Conservation (phyloP, 2,329 filamentous ascomycete species). For the Lachnellula hyalina region DNA sequence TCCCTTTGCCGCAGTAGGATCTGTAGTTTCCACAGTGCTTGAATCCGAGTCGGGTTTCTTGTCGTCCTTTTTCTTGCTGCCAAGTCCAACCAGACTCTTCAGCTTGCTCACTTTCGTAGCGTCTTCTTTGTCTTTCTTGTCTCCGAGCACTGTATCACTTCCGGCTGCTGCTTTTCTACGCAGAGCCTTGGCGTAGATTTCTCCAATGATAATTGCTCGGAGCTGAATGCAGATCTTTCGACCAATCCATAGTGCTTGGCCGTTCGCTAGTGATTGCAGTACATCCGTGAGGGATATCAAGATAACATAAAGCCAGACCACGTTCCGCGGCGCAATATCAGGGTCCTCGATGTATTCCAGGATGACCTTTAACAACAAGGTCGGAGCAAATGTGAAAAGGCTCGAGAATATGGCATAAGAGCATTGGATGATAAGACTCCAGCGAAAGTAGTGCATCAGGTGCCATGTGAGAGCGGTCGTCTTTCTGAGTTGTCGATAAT, state of each 20-base stretch:
- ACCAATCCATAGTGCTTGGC: constrained; percentile 86
- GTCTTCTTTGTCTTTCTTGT: constrained; percentile 39
- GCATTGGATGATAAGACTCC: constrained; percentile 69
- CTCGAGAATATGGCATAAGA: constrained; percentile 74
- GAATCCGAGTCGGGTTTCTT: constrained; percentile 34
- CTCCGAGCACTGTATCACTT: constrained; percentile 67
- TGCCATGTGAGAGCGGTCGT: constrained; percentile 75
- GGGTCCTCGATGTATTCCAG: constrained; percentile 91
- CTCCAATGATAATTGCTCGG: constrained; percentile 90
- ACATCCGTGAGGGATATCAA: constrained; percentile 79
- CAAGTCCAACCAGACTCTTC: constrained; percentile 53
- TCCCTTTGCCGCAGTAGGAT: constrained; percentile 21
- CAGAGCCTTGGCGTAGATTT: constrained; percentile 94
- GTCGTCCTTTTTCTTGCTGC: constrained; percentile 37
- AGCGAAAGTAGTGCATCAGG: constrained; percentile 78
- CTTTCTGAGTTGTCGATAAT: constrained; percentile 82
- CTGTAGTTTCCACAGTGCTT: constrained; percentile 1
- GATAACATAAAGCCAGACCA: constrained; percentile 94
- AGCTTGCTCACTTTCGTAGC: constrained; percentile 39
- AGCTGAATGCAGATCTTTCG: constrained; percentile 91
- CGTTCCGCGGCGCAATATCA: constrained; percentile 68
- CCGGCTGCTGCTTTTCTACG: constrained; percentile 82
- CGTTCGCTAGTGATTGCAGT: constrained; percentile 75
- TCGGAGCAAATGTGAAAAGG: constrained; percentile 85
- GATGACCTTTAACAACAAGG: constrained; percentile 83